These are phyloP conservation scores for Microcyclospora tardicrescens DNA, from an alignment of 2,329 filamentous ascomycete genomes.

Conservation along the genomic window DNA sequence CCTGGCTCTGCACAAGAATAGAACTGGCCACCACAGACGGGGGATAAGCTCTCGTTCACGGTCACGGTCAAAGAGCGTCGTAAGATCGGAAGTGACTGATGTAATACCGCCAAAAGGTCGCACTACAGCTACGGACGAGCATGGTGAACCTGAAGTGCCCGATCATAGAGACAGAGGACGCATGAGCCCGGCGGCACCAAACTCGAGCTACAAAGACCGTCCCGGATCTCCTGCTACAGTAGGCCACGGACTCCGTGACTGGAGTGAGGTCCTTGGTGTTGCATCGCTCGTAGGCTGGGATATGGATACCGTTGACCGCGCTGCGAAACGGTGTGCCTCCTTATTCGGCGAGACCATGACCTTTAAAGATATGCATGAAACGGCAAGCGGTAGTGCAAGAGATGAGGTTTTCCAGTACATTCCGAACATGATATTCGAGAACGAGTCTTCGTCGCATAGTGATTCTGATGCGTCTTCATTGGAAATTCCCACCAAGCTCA, in stretches of 20 bases:
- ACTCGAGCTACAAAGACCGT: too few species aligned
- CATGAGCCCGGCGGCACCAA: too few species aligned
- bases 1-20: conserved; percentile 50
- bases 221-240: too few species aligned
- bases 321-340: conserved; percentile 59
- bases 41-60: conserved; percentile 4
- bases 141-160: too few species aligned
- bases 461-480: neutral
- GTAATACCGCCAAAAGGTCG: too few species aligned
- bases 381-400: neutral
- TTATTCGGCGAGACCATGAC: conserved; percentile 63
- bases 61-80: conserved; percentile 2
- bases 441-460: conserved; percentile 6
- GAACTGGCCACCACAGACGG: conserved; percentile 11
- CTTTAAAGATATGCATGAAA: conserved; percentile 29
- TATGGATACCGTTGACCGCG: conserved; percentile 49
- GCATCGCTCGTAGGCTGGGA: conserved; percentile 65
- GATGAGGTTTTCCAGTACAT: conserved; percentile 24
- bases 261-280: conserved; percentile 71
- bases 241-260: conserved; percentile 48
- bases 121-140: too few species aligned
- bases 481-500: neutral
- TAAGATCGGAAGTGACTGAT: too few species aligned
- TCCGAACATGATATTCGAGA: conserved; percentile 19
- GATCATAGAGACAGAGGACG: too few species aligned